phyloP scores from a whole-genome alignment of 169 alveolate genomes.

The Plasmodium blacklocki region DNA sequence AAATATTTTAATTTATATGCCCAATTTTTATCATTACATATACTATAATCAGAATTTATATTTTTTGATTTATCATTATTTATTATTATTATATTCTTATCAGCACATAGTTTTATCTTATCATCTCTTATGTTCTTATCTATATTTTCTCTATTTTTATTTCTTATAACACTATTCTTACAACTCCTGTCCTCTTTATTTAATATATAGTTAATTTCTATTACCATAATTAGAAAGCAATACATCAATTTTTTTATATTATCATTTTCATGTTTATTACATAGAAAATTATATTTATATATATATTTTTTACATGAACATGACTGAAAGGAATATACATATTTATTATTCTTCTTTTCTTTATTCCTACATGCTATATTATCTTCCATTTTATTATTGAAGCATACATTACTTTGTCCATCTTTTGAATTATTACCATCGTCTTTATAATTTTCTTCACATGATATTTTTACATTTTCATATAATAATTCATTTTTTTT shows the following conservation, averaged over 20 bases:
- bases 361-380: neutral
- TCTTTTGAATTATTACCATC: neutral
- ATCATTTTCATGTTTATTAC: slow-evolving; percentile 1
- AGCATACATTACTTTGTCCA: neutral
- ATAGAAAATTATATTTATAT: slow-evolving; percentile 36
- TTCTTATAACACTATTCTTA: neutral
- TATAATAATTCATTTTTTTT: neutral
- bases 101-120: neutral
- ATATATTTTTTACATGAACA: slow-evolving; percentile 51
- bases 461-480: neutral
- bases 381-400: neutral
- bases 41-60: slow-evolving; percentile 6
- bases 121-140: too few species aligned
- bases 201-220: slow-evolving; percentile 36
- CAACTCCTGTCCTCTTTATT: neutral
- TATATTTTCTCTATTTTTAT: too few species aligned
- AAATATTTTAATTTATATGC: slow-evolving; percentile 28
- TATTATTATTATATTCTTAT: neutral
- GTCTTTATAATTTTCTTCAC: neutral
- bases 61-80: too few species aligned
- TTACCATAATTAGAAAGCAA: slow-evolving; percentile 57
- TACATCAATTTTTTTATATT: slow-evolving; percentile 53
- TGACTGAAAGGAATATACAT: slow-evolving; percentile 21
- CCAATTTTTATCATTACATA: slow-evolving; percentile 33
- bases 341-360: neutral